These are phyloP conservation scores for Moringa oleifera DNA, from an alignment of 345 rosid genomes.

Conservation along the genomic window DNA sequence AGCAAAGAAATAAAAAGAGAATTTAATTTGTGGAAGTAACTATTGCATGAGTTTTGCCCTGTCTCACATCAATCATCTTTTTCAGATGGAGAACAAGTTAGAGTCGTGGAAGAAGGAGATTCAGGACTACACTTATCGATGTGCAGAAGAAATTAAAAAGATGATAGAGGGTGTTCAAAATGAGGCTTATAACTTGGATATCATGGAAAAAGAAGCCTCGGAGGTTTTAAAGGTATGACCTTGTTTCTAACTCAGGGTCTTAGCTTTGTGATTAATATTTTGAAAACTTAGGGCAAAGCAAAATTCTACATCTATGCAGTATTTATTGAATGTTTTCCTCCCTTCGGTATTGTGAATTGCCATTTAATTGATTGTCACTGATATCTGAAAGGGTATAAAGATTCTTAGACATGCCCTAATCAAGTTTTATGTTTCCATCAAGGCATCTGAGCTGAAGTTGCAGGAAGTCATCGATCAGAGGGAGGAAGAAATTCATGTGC, in stretches of 20 bases:
- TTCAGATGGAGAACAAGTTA: slow-evolving; percentile 51
- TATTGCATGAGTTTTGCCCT: not conserved
- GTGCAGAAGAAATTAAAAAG: slow-evolving; percentile 53
- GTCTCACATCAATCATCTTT: slow-evolving; percentile 1
- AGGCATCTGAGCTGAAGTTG: slow-evolving; percentile 43
- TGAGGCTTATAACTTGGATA: slow-evolving; percentile 45
- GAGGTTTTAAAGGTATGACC: slow-evolving; percentile 51
- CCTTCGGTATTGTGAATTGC: not conserved
- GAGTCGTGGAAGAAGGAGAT: slow-evolving; percentile 49
- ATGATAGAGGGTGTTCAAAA: slow-evolving; percentile 44
- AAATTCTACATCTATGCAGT: not conserved
- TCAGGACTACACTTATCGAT: slow-evolving; percentile 36
- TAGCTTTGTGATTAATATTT: not conserved
- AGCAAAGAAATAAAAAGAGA: not conserved
- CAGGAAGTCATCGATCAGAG: slow-evolving; percentile 49
- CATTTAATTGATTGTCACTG: not conserved
- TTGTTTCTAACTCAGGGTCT: not conserved
- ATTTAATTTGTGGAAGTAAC: not conserved
- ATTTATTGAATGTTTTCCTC: not conserved
- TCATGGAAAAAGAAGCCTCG: slow-evolving; percentile 67
- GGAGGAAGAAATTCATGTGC: slow-evolving; percentile 55
- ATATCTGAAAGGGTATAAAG: no score
- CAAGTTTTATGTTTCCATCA: slow-evolving; percentile 1
- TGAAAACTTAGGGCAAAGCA: not conserved
- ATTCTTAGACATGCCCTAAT: not conserved